Evolutionary conservation across 2,329 filamentous ascomycete species (phyloP), one percentile per base, ranked within the genome.

Genomic region (Cladorrhinum sp.): DNA sequence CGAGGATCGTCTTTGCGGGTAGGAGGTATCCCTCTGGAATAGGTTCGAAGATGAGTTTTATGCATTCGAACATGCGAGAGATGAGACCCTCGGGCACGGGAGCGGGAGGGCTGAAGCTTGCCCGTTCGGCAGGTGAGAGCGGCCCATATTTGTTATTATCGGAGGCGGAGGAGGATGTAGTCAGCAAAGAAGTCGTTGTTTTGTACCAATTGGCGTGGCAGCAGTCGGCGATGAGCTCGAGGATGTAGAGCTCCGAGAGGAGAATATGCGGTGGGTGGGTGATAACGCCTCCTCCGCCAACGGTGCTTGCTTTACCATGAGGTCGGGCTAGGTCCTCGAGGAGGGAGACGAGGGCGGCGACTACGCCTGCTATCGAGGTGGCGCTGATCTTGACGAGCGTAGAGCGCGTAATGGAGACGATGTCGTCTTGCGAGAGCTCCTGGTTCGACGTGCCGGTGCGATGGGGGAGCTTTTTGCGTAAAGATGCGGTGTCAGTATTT

Each of bases 201-300:
- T 67, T 64, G 45, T 79, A 74, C 85, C 85, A 88, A 69, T 86
- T 81, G 57, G 81, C 80, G 55, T 81, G 79, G 66, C 85, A 89
- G 69, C 86, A 89, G 68, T 89, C 85, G 69, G 85, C 84, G 36
- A 86, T 78, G 48, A 89, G 76, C 52, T 82, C 79, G 54, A 89
- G 73, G n/a, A 88, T 76, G 67, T 86, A 89, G 52, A 86, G 75
- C 70, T 89, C 86, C 18, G 87, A 88, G 51, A 84, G 78, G 29
- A 88, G 74, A 55, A 89, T 78, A 68, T 87, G 83, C 38, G 78
- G 75, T 1, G 85, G 85, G 66, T 86, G 85, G 22, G 76, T 73
- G 50, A 78, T 72, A 58, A 83, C 74, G 53, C 69, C 73, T 62
- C 79, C 79, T 36, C 32, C 32, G 10, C 32, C 32, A 18, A 12